Evolutionary conservation across 1,139 yeast genomes (phyloP), one percentile per base, ranked within the genome.

Genomic region (Blastobotrys aristatus): DNA sequence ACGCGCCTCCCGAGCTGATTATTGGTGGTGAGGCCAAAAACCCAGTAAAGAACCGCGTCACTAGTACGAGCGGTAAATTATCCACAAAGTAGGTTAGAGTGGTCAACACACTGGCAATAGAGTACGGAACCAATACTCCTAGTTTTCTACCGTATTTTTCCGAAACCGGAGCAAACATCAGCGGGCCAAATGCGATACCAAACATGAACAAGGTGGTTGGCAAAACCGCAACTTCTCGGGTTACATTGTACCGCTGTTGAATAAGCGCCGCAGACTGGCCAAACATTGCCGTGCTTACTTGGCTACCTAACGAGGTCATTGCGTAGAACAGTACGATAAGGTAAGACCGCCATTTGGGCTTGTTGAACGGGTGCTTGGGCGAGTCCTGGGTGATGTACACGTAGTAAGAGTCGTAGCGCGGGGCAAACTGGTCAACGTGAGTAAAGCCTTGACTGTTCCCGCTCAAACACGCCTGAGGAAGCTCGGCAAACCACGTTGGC

Each of bases 11-110:
- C 4, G 51, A 44, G 41, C 50, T 43, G 8, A 53, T 43, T 13
- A 53, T 51, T n/a, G 57, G 57, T 4, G 57, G 53, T 4, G 57
- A 53, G 10, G 51, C 45, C 11, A 53, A 49, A 21, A 50, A 44
- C 1, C 55, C 54, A 2, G 46, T 33, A 5, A 53, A 27, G n/a
- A 53, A 50, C n/a, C 54, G 40, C 31, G 50, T 31, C 7, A 53
- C 33, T 27, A 49, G 35, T 3, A 47, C 37, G 11, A 42, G 33
- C 35, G 44, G 34, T 24, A 48, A 40, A 5, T 18, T n/a, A 14
- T 37, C 26, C 34, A 52, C 50, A 6, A 34, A 33, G 29, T 37
- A 39, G 10, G 54, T 43, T n/a, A 43, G 16, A 20, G 40, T 22
- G 29, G 50, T 45, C 24, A 49, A 16, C 35, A 46, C 8, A 17